phyloP scores from a whole-genome alignment of 2,329 filamentous ascomycete genomes.

The Xylariaceae sp. region DNA sequence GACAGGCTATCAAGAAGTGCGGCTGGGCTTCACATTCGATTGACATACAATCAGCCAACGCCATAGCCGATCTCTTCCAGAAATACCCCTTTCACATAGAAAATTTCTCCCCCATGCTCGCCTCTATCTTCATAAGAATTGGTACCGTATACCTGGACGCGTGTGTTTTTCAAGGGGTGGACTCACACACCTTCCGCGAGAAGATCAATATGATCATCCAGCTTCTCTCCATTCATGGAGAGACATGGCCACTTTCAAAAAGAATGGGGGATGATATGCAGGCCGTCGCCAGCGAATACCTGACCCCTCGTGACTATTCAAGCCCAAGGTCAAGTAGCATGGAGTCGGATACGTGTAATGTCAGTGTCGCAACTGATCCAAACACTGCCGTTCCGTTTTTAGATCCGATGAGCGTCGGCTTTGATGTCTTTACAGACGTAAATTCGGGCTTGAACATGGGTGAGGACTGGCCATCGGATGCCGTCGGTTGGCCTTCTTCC shows the following conservation, averaged over 20 bases:
- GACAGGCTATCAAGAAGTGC: conserved; percentile 28
- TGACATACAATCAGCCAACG: conserved; percentile 34
- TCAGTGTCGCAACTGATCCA: not conserved
- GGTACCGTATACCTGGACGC: conserved; percentile 33
- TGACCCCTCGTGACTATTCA: conserved; percentile 4
- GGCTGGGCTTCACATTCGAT: conserved; percentile 31
- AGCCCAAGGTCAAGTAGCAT: not conserved
- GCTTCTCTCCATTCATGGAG: conserved; percentile 32
- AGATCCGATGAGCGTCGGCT: not conserved
- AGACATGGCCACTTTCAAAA: conserved; percentile 35
- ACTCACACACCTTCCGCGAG: conserved; percentile 31
- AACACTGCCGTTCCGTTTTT: conserved; percentile 7
- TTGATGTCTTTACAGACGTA: not conserved
- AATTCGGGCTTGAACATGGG: not conserved
- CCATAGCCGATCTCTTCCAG: conserved; percentile 32
- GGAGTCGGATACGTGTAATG: conserved; percentile 1
- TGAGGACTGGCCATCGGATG: too few relatives aligned
- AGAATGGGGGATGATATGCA: conserved; percentile 35
- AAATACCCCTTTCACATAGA: conserved; percentile 29
- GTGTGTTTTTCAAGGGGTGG: conserved; percentile 33
- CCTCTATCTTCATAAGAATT: conserved; percentile 24
- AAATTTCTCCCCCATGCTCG: conserved; percentile 27
- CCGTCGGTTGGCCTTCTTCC: too few relatives aligned
- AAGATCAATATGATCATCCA: conserved; percentile 31
- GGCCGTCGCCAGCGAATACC: conserved; percentile 27